Percentiles rank a stretch among this genome's conserved stretches.
Evolutionary conservation across 768 basidiomycete species (phyloP).

Genomic region (Hypholoma sublateritium): DNA sequence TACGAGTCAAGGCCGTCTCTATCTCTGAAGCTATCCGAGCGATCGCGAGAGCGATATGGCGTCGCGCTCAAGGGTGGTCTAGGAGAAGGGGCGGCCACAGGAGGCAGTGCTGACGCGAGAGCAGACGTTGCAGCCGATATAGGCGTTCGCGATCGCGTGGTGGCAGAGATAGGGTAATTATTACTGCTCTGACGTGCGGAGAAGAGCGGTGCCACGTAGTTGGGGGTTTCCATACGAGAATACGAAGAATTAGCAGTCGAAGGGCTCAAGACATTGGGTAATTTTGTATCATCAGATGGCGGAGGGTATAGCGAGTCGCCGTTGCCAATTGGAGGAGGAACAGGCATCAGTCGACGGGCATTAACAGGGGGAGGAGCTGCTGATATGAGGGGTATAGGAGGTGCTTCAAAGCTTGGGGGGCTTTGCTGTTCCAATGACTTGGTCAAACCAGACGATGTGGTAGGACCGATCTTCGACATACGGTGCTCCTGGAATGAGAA

Average conservation of each 20-base stretch:
- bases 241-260: slow-evolving; percentile 13
- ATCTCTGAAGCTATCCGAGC: slow-evolving; percentile 21
- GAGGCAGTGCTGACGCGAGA: slow-evolving; percentile 24
- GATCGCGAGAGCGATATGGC: slow-evolving; percentile 22
- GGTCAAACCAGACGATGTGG: slow-evolving; percentile 8
- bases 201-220: slow-evolving; percentile 14
- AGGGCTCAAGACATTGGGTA: slow-evolving; percentile 15
- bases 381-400: slow-evolving; percentile 27
- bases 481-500: slow-evolving; percentile 33
- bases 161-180: slow-evolving; percentile 14
- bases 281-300: slow-evolving; percentile 13
- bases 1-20: slow-evolving; percentile 20
- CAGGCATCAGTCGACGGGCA: slow-evolving; percentile 26
- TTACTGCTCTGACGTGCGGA: slow-evolving; percentile 11
- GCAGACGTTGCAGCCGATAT: slow-evolving; percentile 18
- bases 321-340: slow-evolving; percentile 14
- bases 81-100: slow-evolving; percentile 32
- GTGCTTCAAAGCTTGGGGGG: slow-evolving; percentile 18
- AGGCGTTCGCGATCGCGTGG: slow-evolving; percentile 28
- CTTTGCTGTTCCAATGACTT: slow-evolving; percentile 19
- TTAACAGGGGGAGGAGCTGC: slow-evolving; percentile 27
- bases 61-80: slow-evolving; percentile 30
- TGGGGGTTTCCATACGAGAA: slow-evolving; percentile 15
- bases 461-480: slow-evolving; percentile 27
- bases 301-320: slow-evolving; percentile 17